These are phyloP conservation scores for Aspergillus persii DNA, from an alignment of 2,329 filamentous ascomycete species.

Conservation along the genomic window DNA sequence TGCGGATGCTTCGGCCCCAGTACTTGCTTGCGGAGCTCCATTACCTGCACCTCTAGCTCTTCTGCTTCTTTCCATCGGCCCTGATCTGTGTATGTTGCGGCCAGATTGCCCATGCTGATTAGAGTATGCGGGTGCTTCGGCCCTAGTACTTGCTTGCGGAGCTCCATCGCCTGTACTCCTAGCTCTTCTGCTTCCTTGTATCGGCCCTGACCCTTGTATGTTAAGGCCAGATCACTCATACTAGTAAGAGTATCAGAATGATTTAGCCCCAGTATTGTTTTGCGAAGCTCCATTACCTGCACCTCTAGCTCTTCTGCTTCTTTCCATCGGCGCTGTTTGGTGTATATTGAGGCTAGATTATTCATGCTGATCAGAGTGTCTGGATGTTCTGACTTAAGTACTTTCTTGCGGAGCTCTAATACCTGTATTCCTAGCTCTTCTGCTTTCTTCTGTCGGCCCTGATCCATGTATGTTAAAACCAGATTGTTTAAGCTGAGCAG, in stretches of 20 bases:
- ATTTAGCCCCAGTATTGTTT: too few relatives aligned
- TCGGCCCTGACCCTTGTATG: too few relatives aligned
- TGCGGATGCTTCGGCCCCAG: not conserved
- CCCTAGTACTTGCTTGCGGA: not conserved
- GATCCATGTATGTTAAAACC: not conserved
- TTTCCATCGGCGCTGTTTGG: not conserved
- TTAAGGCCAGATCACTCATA: not conserved
- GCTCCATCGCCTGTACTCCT: too few relatives aligned
- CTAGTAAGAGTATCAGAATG: not conserved
- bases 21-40: too few relatives aligned
- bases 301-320: too few relatives aligned
- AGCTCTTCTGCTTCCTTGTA: slow-evolving; percentile 8
- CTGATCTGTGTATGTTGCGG: too few relatives aligned
- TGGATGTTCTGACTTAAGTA: not conserved
- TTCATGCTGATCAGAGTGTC: not conserved
- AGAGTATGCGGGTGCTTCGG: slow-evolving; percentile 13
- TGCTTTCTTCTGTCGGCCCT: not conserved
- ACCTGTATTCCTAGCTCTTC: not conserved
- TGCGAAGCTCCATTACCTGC: too few relatives aligned
- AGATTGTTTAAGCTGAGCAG: not conserved
- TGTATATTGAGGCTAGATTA: not conserved
- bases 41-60: too few relatives aligned
- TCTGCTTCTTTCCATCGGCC: too few relatives aligned
- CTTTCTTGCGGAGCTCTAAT: not conserved
- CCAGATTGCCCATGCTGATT: slow-evolving; percentile 16